Evolutionary conservation across 192 early-diverging fungal genomes (phyloP), one percentile per base, ranked within the genome.

Genomic region (Spinellus fusiger): DNA sequence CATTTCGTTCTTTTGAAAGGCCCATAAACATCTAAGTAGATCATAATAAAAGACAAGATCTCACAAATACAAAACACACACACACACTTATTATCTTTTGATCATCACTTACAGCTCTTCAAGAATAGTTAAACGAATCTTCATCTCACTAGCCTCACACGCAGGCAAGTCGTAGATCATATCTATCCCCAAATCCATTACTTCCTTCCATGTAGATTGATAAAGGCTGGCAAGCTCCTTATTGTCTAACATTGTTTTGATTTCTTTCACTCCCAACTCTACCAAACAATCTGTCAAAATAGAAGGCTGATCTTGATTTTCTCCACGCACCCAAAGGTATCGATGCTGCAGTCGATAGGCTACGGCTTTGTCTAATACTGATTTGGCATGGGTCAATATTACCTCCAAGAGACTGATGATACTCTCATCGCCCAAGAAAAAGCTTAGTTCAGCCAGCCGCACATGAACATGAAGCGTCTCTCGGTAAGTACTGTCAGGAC

Each of bases 391-490:
- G 0, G 51, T 33, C 0, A 71, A 37, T 25, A 71, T 66, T 9
- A 35, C 51, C n/a, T 46, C 34, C 6, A 66, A 37, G 9, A 61
- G 50, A 18, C n/a, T 54, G 20, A 47, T 48, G 22, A 64, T 65
- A n/a, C 25, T 32, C 27, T 48, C 48, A 6, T 61, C 51, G 23
- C 54, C 61, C 60, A 69, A 58, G 27, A 69, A 71, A 52, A 63
- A 65, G 53, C 54, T 56, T 6, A 71, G 48, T 53, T 71, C 64
- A 1, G 69, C 57, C 4, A 71, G 26, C 40, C 56, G 48, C 4
- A 53, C 57, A 62, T 66, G 62, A 10, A 71, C 35, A 44, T 71
- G 62, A 4, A 71, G 9, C 4, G 69, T 71, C 47, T 71, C 69
- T 37, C 37, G 33, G 20, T 71, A 71, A 1, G 23, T 56, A 16